Evolutionary conservation across 192 early-diverging fungal species (phyloP).

Genomic region (Obelidium mucronatum): DNA sequence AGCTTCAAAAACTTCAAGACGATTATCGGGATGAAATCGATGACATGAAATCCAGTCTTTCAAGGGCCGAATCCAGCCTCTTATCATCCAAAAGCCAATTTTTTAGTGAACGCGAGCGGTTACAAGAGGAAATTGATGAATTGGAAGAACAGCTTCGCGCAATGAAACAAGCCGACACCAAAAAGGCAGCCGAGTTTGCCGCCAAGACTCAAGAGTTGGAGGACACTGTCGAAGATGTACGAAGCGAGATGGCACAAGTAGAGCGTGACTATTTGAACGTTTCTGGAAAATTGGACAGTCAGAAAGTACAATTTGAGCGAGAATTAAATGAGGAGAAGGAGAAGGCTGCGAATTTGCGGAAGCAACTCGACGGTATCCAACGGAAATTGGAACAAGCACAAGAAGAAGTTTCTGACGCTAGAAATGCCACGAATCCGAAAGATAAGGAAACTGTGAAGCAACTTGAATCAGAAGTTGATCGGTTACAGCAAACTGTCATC

Average conservation of each 20-base stretch:
- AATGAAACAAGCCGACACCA: conserved; percentile 22
- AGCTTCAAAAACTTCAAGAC: conserved; percentile 24
- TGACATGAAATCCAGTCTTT: conserved; percentile 33
- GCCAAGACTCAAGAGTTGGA: conserved; percentile 28
- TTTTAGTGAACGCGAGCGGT: conserved; percentile 48
- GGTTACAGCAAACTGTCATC: conserved; percentile 52
- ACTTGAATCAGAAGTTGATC: conserved; percentile 39
- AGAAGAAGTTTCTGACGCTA: conserved; percentile 32
- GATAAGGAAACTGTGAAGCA: too few relatives aligned
- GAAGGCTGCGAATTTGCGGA: conserved; percentile 11
- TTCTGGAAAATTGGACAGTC: conserved; percentile 23
- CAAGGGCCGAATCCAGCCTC: conserved; percentile 40
- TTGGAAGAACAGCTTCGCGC: conserved; percentile 38
- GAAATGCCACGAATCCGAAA: conserved; percentile 21
- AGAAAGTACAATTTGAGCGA: conserved; percentile 35
- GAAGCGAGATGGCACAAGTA: conserved; percentile 30
- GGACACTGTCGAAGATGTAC: conserved; percentile 22
- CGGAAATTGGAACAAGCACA: conserved; percentile 41
- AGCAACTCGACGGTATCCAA: conserved; percentile 37
- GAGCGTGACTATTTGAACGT: conserved; percentile 36
- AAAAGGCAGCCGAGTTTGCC: neutral
- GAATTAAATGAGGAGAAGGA: conserved; percentile 32
- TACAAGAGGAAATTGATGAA: conserved; percentile 49
- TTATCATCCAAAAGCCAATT: conserved; percentile 45
- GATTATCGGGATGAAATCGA: conserved; percentile 25